These are phyloP conservation scores for Phycomyces blakesleeanus DNA, from an alignment of 192 early-diverging fungal genomes.

Conservation along the genomic window DNA sequence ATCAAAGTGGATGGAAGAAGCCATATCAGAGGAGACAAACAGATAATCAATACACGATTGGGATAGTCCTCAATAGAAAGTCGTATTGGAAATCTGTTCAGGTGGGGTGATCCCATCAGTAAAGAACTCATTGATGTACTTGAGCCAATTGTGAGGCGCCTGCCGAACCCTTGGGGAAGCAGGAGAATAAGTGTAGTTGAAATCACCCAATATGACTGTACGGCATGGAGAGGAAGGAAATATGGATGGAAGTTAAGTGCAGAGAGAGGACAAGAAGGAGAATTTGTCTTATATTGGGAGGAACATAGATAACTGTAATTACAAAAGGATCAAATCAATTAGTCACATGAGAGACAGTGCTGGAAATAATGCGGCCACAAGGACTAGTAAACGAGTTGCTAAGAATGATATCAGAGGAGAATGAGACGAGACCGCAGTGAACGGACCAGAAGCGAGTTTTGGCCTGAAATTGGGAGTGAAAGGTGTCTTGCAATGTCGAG, in stretches of 20 bases:
- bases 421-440: background rate
- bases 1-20: no score
- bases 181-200: constrained; percentile 4
- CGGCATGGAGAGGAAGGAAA: background rate
- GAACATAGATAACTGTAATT: background rate
- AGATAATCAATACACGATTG: background rate
- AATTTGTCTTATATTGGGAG: background rate
- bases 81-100: background rate
- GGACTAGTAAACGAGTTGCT: background rate
- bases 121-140: background rate
- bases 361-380: background rate
- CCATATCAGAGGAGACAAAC: background rate
- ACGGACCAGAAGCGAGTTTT: background rate
- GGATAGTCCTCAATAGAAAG: background rate
- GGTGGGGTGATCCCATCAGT: background rate
- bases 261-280: background rate
- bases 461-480: background rate
- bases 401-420: background rate
- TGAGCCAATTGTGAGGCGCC: background rate
- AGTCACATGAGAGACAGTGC: background rate
- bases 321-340: background rate
- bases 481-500: background rate
- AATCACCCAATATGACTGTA: background rate
- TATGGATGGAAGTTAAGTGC: background rate
- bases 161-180: no score